Conservation (phyloP, 2,329 filamentous ascomycete species). For the Periconia sp. region DNA sequence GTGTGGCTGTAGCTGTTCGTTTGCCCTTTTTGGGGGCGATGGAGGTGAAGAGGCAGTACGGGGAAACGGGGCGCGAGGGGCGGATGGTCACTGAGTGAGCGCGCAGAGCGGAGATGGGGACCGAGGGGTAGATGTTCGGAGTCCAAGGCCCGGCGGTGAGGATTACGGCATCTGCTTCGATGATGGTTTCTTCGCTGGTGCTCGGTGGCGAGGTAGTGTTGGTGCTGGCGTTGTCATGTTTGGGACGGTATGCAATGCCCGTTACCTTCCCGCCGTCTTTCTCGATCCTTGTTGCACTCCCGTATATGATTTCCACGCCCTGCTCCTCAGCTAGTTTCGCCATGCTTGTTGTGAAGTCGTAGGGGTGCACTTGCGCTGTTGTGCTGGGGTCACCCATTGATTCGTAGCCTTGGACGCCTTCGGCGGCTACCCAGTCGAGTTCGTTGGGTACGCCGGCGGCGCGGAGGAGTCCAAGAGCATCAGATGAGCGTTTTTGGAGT, state of each 20-base stretch:
- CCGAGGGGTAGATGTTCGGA: slow-evolving; percentile 51
- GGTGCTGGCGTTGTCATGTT: slow-evolving; percentile 19
- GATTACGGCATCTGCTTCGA: slow-evolving; percentile 61
- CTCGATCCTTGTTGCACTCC: slow-evolving; percentile 69
- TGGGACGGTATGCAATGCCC: slow-evolving; percentile 64
- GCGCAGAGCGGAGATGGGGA: slow-evolving; percentile 62
- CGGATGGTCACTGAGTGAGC: slow-evolving; percentile 65
- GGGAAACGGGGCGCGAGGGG: slow-evolving; percentile 62
- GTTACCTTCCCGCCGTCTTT: slow-evolving; percentile 58
- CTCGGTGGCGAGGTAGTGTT: slow-evolving; percentile 9
- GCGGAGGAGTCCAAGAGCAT: slow-evolving; percentile 53
- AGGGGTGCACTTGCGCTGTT: slow-evolving; percentile 93
- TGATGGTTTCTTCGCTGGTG: slow-evolving; percentile 35
- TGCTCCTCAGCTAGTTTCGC: slow-evolving; percentile 70
- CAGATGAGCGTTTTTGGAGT: slow-evolving; percentile 57
- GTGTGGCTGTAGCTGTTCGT: slow-evolving; percentile 63
- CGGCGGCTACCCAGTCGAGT: slow-evolving; percentile 79
- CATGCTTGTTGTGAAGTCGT: slow-evolving; percentile 84
- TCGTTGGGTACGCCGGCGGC: slow-evolving; percentile 70
- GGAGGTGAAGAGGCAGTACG: slow-evolving; percentile 83
- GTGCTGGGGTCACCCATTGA: slow-evolving; percentile 80
- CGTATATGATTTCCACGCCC: slow-evolving; percentile 62
- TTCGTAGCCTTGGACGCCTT: slow-evolving; percentile 69
- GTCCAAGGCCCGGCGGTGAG: slow-evolving; percentile 67
- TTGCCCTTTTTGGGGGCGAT: slow-evolving; percentile 65